Evolutionary conservation across 768 basidiomycete species (phyloP), one percentile per base, ranked within the genome.

Genomic region (Suillus clintonianus): DNA sequence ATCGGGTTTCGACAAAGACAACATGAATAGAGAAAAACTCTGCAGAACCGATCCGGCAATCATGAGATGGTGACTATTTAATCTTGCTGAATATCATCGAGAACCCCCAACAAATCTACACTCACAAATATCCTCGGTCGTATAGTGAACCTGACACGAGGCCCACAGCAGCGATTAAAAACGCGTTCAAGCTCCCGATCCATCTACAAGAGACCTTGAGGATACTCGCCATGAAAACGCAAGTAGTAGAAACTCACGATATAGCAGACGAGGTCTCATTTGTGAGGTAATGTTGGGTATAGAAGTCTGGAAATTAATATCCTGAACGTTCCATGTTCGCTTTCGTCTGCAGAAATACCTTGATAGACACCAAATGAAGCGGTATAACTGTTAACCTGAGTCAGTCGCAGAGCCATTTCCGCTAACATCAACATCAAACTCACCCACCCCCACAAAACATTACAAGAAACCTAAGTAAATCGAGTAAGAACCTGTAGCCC

Each of bases 21-120:
- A 58, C 76, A 79, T 77, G 61, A 81, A 81, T 24, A 77, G 59
- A 1, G 76, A 70, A 8, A 78, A 58, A 19, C 71, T 68, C 42
- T 72, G 67, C 6, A 75, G 62, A 13, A 73, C 17, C n/a, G 73
- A 67, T 9, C 74, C 77, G 8, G 60, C 48, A 41, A 76, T 70
- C 34, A 59, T 64, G 60, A 65, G 48, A n/a, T 63, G 53, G 39
- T 60, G 56, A 34, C 41, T 65, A 32, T 6, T 11, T 14, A 39
- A 24, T 27, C 13, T 30, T 17, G 24, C 65, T 54, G 55, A 36
- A 15, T 37, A 27, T 59, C 10, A 8, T 48, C n/a, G 34, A 59
- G 19, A 19, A 27, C 34, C 9, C 45, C n/a, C 27, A 13, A 45
- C 19, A 60, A 9, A 30, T 32, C 15, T 54, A 58, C 10, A 53